These are phyloP conservation scores for Solanum lycopersicoides DNA, from an alignment of 257 asterid species.

Conservation along the genomic window DNA sequence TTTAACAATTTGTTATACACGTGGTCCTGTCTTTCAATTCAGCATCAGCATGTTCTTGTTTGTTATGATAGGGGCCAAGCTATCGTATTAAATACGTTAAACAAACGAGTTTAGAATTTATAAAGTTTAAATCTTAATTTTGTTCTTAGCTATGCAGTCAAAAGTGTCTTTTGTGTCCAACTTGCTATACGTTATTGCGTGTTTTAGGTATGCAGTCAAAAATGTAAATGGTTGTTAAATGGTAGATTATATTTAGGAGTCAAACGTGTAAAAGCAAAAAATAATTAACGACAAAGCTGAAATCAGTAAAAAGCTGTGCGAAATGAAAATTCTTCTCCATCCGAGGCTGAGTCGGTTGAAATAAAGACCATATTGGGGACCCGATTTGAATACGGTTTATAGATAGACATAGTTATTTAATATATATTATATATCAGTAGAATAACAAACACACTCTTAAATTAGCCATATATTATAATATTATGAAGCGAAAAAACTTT, in stretches of 20 bases:
- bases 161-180: background rate
- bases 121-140: background rate
- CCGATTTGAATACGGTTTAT: too few species aligned
- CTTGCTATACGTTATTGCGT: background rate
- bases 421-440: background rate
- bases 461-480: too few species aligned
- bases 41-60: background rate
- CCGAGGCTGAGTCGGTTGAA: background rate
- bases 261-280: background rate
- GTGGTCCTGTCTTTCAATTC: background rate
- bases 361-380: background rate
- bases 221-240: background rate
- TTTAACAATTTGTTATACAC: background rate
- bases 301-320: background rate
- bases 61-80: background rate
- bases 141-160: background rate
- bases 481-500: background rate
- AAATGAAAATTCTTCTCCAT: background rate
- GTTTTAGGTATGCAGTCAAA: too few species aligned
- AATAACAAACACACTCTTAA: background rate
- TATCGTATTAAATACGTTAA: background rate
- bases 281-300: background rate
- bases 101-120: fast-evolving
- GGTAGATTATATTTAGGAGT: background rate
- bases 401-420: background rate